phyloP scores from a whole-genome alignment of 140 eudicot genomes.

The Bidens hawaiensis region DNA sequence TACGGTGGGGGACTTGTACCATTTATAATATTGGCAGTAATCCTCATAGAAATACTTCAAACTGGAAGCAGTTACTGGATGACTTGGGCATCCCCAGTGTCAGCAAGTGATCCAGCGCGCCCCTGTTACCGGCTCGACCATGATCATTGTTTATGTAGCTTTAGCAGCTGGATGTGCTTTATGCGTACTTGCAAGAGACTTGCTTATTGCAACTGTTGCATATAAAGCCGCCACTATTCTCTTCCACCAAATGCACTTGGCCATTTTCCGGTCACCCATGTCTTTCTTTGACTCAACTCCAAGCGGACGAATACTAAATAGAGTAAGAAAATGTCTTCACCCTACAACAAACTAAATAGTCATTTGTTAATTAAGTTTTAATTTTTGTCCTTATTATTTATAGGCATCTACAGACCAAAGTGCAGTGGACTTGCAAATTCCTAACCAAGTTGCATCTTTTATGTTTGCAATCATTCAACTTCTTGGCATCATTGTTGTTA shows the following conservation, averaged over 20 bases:
- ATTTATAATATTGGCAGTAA: slow-evolving; percentile 43
- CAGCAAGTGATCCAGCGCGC: too few species aligned
- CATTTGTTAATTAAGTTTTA: too few species aligned
- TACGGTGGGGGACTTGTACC: too few species aligned
- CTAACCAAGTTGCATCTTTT: slow-evolving; percentile 41
- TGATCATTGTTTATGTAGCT: slow-evolving; percentile 28
- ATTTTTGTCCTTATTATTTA: neutral
- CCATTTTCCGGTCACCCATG: slow-evolving; percentile 89
- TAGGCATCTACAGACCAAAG: slow-evolving; percentile 92
- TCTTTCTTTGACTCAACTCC: slow-evolving; percentile 93
- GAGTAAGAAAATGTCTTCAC: slow-evolving; percentile 44
- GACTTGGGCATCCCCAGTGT: slow-evolving; percentile 26
- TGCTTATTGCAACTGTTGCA: slow-evolving; percentile 49
- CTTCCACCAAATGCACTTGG: slow-evolving; percentile 65
- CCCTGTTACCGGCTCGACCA: too few species aligned
- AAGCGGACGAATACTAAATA: slow-evolving; percentile 76
- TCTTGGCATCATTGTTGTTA: slow-evolving; percentile 54
- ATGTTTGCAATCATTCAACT: slow-evolving; percentile 70
- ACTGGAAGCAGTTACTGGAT: slow-evolving; percentile 71
- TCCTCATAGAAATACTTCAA: too few species aligned
- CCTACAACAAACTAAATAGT: neutral
- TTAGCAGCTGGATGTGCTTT: slow-evolving; percentile 67
- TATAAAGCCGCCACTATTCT: slow-evolving; percentile 69
- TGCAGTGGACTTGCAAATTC: slow-evolving; percentile 65
- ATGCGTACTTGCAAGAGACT: slow-evolving; percentile 54